Evolutionary conservation across 495 filamentous ascomycete species (phyloP), one percentile per base, ranked within the genome.

Genomic region (Aspergillus campestris): DNA sequence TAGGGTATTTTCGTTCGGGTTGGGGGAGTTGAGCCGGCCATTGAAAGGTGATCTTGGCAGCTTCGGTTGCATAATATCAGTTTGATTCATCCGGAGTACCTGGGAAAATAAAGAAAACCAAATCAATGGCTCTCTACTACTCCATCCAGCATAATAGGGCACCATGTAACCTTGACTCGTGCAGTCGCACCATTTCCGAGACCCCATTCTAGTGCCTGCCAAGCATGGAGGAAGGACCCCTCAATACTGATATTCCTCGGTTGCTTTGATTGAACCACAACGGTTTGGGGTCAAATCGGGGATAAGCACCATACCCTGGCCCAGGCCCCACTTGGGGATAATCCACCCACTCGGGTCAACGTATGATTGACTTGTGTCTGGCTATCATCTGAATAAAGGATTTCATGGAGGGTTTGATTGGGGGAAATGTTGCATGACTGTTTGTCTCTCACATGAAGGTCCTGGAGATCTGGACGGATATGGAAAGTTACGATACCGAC

Each of bases 281-380:
- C 48, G 31, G 48, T 36, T 45, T 58, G 38, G 39, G 46, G 47
- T 45, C 31, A 40, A 40, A 37, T 44, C 28, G 31, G 38, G 48
- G 47, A 53, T 58, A 61, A 61, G 58, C 58, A 61, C 55, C 49
- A 48, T 37, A 61, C 52, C 58, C 52, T 50, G 54, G 58, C 50
- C 43, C 36, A 30, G 18, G 45, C 51, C 52, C 58, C 58, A 61
- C 58, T 34, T 29, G 1, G 5, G 15, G n/a, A 53, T 32, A 29
- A 51, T 38, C 47, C 36, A 29, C 36, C 33, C 44, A 45, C 29
- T 45, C 40, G 42, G 39, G 35, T 42, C 41, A 1, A 24, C 18
- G 18, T 24, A 24, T 24, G 18, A 24, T 24, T 24, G 2, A 24
- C 18, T 24, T 24, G 18, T 2, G 1, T 24, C 18, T 24, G 18